A percentile compares a stretch with the other conserved stretches of the same genome.
Evolutionary conservation across 306 rosid species (phyloP).

Genomic region (Vigna mungo): DNA sequence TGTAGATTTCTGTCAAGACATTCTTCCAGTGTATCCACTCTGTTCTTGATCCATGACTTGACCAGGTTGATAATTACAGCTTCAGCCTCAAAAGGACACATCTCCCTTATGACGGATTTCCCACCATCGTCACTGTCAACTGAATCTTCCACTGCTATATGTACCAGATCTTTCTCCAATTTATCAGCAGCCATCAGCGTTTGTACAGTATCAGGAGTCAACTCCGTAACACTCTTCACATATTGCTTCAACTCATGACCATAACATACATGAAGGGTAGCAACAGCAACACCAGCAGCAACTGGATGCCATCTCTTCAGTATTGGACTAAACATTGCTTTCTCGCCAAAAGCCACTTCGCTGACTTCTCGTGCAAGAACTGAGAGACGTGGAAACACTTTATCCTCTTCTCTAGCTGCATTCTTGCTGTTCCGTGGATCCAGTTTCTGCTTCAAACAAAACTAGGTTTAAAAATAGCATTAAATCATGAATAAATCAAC

Average conservation of each 20-base stretch:
- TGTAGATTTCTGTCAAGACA: slow-evolving; percentile 78
- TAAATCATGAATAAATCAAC: background rate
- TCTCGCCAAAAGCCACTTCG: slow-evolving; percentile 74
- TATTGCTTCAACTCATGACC: slow-evolving; percentile 78
- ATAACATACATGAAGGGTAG: slow-evolving; percentile 81
- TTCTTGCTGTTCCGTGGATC: slow-evolving; percentile 50
- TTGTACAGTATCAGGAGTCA: slow-evolving; percentile 68
- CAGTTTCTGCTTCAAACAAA: slow-evolving; percentile 58
- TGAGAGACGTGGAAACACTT: slow-evolving; percentile 51
- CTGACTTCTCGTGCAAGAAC: slow-evolving; percentile 67
- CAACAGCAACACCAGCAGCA: slow-evolving; percentile 77
- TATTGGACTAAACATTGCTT: slow-evolving; percentile 74
- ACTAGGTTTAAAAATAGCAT: background rate
- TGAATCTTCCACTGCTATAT: slow-evolving; percentile 83
- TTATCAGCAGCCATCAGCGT: slow-evolving; percentile 82
- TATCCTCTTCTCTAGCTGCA: slow-evolving; percentile 56
- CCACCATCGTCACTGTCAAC: slow-evolving; percentile 93
- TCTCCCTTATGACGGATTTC: slow-evolving; percentile 78
- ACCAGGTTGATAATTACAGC: slow-evolving; percentile 61
- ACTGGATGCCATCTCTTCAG: slow-evolving; percentile 81
- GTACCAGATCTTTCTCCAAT: slow-evolving; percentile 89
- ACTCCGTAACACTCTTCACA: slow-evolving; percentile 57
- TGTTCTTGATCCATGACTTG: slow-evolving; percentile 74
- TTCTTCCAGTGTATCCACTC: slow-evolving; percentile 72
- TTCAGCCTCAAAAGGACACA: slow-evolving; percentile 91